Evolutionary conservation across 305 asterid genomes (phyloP), one percentile per base, ranked within the genome.

Genomic region (Fraxinus nigra): DNA sequence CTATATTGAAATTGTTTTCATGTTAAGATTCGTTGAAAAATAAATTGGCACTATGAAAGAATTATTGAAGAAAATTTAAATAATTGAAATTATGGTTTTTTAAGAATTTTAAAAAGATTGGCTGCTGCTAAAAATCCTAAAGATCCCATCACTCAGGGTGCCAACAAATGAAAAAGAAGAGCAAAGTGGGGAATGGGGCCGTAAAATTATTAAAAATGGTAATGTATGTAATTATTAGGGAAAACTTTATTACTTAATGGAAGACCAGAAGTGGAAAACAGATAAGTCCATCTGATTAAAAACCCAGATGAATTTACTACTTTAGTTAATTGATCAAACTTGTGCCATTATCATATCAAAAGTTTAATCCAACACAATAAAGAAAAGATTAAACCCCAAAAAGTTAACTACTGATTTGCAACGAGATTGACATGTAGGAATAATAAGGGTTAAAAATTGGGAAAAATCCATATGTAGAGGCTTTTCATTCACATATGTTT

Each of bases 201-300:
- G 8, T 61, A 18, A 61, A 61, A 61, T 61, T 22, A 24, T 22
- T 61, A 74, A 70, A 61, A n/a, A 26, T 30, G 34, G 32, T 63
- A 77, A 75, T 80, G 76, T 87, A 16, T 4, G 79, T 75, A 77
- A 85, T 84, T 76, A 87, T 75, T 82, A 73, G 46, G 54, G 82
- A 67, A 48, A 32, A 38, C 22, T 48, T 74, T 40, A 26, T 61
- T 7, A 22, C 72, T 81, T 74, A 81, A 78, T 78, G 77, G 77
- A 81, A 46, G 79, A 48, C 85, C 83, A 79, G 76, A 84, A 84
- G 85, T 70, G 72, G 79, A 82, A 70, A 63, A n/a, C 35, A 20
- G 30, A 69, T 33, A 78, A 46, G 76, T 32, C 79, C 63, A 61
- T 26, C 28, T 72, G 13, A 69, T 72, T 54, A 24, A 82, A 65